Evolutionary conservation across 1,284 basidiomycete species (phyloP).

Genomic region (Malassezia obtusa): DNA sequence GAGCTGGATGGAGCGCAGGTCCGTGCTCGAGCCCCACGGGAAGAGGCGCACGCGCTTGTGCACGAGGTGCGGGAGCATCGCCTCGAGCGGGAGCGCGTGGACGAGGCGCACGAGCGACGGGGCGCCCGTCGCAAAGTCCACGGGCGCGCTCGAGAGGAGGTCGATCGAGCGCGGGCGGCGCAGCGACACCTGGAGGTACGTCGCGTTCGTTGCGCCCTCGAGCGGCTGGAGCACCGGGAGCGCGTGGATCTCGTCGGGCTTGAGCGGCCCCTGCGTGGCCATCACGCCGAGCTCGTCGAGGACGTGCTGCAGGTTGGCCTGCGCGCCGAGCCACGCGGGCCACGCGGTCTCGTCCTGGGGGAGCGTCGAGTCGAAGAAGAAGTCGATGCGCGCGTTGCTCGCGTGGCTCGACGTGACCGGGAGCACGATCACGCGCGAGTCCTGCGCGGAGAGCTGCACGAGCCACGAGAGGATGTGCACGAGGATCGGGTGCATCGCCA

Average conservation of each 20-base stretch:
- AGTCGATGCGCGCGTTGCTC: constrained; percentile 2
- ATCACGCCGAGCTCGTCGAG: constrained; percentile 13
- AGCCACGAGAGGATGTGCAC: constrained; percentile 14
- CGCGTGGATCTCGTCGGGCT: not conserved
- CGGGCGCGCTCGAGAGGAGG: constrained; percentile 9
- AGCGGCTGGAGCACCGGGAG: constrained; percentile 1
- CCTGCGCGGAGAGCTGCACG: constrained; percentile 7
- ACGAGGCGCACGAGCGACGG: not conserved
- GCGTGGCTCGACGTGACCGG: not conserved
- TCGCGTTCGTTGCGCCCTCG: not conserved
- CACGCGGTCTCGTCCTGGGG: constrained; percentile 3
- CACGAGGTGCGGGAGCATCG: not conserved
- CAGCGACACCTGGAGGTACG: constrained; percentile 2
- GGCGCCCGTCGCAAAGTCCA: not conserved
- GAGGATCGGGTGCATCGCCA: constrained; percentile 11
- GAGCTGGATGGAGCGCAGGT: not conserved
- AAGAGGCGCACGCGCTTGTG: not conserved
- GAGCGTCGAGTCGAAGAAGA: constrained; percentile 10
- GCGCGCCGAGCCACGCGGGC: constrained; percentile 17
- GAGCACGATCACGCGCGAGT: constrained; percentile 3
- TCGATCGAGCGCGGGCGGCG: constrained; percentile 6
- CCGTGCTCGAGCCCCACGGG: not conserved
- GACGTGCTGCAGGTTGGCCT: constrained; percentile 12
- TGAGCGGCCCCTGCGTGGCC: not conserved
- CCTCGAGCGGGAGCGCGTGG: not conserved